A percentile compares a stretch with the other conserved stretches of the same genome.
phyloP scores from a whole-genome alignment of 2,329 filamentous ascomycete species.

The Penicillium olsonii region DNA sequence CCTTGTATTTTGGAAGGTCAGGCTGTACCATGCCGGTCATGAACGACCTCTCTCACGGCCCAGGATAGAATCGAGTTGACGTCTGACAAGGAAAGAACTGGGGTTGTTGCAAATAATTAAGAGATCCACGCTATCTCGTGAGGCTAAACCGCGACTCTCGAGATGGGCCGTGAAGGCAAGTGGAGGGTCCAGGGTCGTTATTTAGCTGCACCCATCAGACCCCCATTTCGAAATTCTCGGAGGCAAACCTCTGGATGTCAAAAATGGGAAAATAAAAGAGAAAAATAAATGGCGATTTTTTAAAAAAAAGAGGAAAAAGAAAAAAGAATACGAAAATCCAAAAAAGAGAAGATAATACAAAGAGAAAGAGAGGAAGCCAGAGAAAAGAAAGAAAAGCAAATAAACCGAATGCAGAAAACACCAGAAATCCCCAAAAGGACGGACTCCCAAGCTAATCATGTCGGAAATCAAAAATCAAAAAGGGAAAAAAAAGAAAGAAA shows the following conservation, averaged over 20 bases:
- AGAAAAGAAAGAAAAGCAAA: conserved; percentile 2
- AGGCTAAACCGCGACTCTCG: conserved; percentile 33
- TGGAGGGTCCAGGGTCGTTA: conserved; percentile 45
- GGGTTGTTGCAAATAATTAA: conserved; percentile 3
- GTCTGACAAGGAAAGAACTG: conserved; percentile 19
- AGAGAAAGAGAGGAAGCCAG: conserved; percentile 2
- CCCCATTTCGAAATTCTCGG: conserved; percentile 26
- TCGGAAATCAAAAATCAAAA: neutral
- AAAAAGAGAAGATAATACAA: conserved; percentile 16
- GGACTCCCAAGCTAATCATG: neutral
- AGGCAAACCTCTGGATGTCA: conserved; percentile 16
- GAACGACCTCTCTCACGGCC: conserved; percentile 31
- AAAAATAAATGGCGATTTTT: conserved; percentile 4
- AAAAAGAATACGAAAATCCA: conserved; percentile 17
- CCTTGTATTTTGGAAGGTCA: conserved; percentile 50
- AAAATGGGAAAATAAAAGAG: conserved; percentile 14
- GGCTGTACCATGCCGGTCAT: conserved; percentile 48
- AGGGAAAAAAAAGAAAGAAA: conserved; percentile 9
- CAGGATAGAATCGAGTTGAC: conserved; percentile 18
- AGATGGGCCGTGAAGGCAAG: conserved; percentile 27
- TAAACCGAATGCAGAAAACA: neutral
- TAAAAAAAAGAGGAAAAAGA: conserved; percentile 11
- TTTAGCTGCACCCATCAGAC: conserved; percentile 37
- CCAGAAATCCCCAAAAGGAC: neutral
- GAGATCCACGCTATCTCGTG: conserved; percentile 20